Base-by-base conservation (phyloP, 2,329 filamentous ascomycete genomes). In the Hypocreales sp. region DNA sequence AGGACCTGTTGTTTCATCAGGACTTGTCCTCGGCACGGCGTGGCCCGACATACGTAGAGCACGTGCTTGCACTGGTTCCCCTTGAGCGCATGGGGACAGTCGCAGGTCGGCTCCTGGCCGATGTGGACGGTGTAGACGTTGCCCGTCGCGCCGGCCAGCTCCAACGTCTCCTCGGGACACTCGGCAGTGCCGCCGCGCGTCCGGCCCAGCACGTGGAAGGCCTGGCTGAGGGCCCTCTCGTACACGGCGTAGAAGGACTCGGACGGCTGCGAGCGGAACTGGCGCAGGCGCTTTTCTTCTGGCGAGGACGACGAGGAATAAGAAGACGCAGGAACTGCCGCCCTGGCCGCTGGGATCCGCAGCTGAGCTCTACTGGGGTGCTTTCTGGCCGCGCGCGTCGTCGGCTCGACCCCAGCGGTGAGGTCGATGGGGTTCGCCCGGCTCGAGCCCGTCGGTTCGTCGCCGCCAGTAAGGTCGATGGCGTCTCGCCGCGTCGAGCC, bases 61-160 rank as follows among this genome's bases (percentile, higher is more conserved):
- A 72, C 52, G 37, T 79, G 74, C 40, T 79, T 79, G 60, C 73
- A 77, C 34, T 73, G 67, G 18, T 67, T 59, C 1, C 67, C 65
- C 19, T 56, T 56, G 15, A 32, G 38, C 1, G 57, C 60, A 31
- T 73, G 60, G 1, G 69, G 68, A 33, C 72, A 76, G 26, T 58
- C 53, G 42, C 72, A 77, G 0, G 38, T 50, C 0, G 69, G 66
- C 12, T 56, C 39, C n/a, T 55, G 55, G 4, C 52, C 51, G 28
- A 79, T 61, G 19, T 49, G 49, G 18, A 78, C 60, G 1, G 49
- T 64, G 45, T 79, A 79, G 31, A 79, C 56, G 35, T 78, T 78
- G 11, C 72, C 73, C 2, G 71, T 78, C 8, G 67, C 67, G 1
- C 73, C 74, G 0, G 72, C 67, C 33, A 79, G 53, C 31, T 69